Evolutionary conservation across 2,329 filamentous ascomycete species (phyloP), one percentile per base, ranked within the genome.

Genomic region (Diplocarpon mali): DNA sequence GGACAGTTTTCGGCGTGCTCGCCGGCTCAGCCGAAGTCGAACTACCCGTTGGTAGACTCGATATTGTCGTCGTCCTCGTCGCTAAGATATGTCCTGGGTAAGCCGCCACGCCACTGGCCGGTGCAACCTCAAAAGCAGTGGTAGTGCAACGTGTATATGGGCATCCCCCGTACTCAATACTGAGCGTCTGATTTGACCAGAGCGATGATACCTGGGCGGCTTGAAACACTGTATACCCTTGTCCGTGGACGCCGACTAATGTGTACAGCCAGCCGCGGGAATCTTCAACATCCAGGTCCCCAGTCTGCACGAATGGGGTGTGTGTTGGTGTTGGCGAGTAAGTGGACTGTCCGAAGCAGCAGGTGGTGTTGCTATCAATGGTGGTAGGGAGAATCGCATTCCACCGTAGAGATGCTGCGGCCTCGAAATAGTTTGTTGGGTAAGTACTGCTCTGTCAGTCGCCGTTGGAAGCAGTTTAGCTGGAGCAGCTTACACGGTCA

Each of bases 371-470:
- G 15, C 20, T 24, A 7, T 40, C 31, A 13, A 40, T 14, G n/a
- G 17, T 16, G 5, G 43, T 45, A 5, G 43, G 43, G n/a, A 45
- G 20, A 34, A 45, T 14, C 10, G 43, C 43, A 6, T 30, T 16
- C 43, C 43, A 45, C 31, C 37, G 40, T 4, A 45, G 20, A n/a
- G 43, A 45, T 10, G 35, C 37, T 11, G 38, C 43, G 13, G 20
- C 37, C 28, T 37, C 43, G 14, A 45, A 45, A 15, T 45, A 45
- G n/a, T 45, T 45, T 15, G 43, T 40, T 9, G 43, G 43, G 12
- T 45, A 45, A 1, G 37, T 35, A 8, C 43, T 45, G 24, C 3
- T 34, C 2, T 5, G 13, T 45, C 17, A 40, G 31, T 35, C 16
- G 20, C 13, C n/a, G 3, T 30, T 15, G 8, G 2, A 15, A 12